Evolutionary conservation across 495 filamentous ascomycete species (phyloP).

Genomic region (Xylaria bambusicola): DNA sequence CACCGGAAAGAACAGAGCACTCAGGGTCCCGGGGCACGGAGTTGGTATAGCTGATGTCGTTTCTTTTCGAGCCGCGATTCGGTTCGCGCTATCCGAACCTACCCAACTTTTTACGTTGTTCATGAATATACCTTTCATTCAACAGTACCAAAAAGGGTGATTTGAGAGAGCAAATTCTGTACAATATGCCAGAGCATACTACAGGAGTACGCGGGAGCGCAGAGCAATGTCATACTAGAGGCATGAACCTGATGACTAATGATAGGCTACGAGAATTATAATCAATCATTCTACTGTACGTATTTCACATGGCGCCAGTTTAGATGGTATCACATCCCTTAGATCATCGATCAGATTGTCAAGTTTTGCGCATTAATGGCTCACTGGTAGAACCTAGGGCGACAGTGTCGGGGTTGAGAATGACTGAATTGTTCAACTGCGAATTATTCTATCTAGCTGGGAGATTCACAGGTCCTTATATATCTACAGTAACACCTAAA

Average conservation of each 20-base stretch:
- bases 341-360: too few relatives aligned
- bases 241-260: slow-evolving; percentile 4
- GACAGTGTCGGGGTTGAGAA: too few relatives aligned
- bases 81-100: neutral
- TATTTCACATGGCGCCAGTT: neutral
- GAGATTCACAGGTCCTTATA: too few relatives aligned
- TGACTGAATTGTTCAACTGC: too few relatives aligned
- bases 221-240: slow-evolving; percentile 4
- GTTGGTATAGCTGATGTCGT: slow-evolving; percentile 70
- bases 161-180: neutral
- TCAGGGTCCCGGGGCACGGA: slow-evolving; percentile 56
- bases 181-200: neutral
- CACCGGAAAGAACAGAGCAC: slow-evolving; percentile 66
- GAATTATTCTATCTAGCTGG: too few relatives aligned
- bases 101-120: neutral
- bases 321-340: too few relatives aligned
- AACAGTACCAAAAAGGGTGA: neutral
- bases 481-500: too few relatives aligned
- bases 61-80: neutral
- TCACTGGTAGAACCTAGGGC: too few relatives aligned
- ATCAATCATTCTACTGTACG: neutral
- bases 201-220: neutral
- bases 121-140: too few relatives aligned
- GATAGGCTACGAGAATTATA: neutral
- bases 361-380: too few relatives aligned